A percentile compares a stretch with the other conserved stretches of the same genome.
phyloP scores from a whole-genome alignment of 495 filamentous ascomycete genomes.

The Pseudotulostoma volvatum region DNA sequence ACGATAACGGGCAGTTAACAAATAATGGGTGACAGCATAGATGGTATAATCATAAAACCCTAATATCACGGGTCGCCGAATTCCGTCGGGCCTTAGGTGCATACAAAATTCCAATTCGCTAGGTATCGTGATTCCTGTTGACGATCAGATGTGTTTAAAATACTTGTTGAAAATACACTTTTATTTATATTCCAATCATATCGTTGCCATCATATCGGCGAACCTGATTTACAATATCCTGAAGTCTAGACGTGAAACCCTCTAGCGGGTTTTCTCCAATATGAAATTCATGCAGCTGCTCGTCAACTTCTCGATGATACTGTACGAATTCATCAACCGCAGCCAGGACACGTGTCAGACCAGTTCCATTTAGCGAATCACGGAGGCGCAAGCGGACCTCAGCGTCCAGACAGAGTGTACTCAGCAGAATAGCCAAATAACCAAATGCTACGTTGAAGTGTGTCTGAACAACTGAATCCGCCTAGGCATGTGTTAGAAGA shows the following conservation, averaged over 20 bases:
- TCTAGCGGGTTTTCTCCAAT: conserved; percentile 18
- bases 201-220: no score
- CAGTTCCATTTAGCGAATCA: conserved; percentile 37
- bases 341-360: conserved; percentile 47
- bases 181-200: no score
- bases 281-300: conserved; percentile 12
- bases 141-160: no score
- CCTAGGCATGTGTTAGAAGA: conserved; percentile 31
- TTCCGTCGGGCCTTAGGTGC: no score
- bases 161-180: no score
- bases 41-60: no score
- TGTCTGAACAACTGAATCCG: conserved; percentile 68
- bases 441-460: conserved; percentile 78
- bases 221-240: conserved; percentile 27
- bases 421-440: conserved; percentile 73
- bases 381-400: conserved; percentile 35
- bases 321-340: conserved; percentile 72
- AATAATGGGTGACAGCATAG: no score
- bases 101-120: no score
- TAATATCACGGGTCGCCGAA: no score
- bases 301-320: conserved; percentile 60
- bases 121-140: no score
- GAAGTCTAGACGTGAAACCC: conserved; percentile 43
- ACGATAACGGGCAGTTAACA: no score
- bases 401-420: conserved; percentile 52